Conservation (phyloP, 2,329 filamentous ascomycete genomes). For the Fusarium armeniacum region DNA sequence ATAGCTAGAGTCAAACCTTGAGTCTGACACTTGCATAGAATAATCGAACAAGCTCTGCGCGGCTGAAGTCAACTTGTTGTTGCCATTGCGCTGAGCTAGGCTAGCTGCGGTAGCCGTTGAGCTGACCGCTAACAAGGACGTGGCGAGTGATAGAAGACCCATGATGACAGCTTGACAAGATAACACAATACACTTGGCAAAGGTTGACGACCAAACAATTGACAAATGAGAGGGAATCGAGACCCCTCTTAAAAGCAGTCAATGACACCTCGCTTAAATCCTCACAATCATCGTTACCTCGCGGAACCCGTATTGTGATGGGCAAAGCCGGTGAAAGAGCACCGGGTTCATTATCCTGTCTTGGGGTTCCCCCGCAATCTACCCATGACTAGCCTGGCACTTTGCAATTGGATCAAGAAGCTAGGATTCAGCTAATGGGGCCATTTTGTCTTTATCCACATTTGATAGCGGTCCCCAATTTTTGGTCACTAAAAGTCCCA, state of each 20-base stretch:
- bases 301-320: constrained; percentile 1
- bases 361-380: constrained; percentile 23
- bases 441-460: constrained; percentile 8
- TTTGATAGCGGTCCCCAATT: constrained; percentile 7
- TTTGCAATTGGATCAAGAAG: background rate
- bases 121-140: constrained; percentile 15
- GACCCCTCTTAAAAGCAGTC: constrained; percentile 19
- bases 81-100: constrained; percentile 15
- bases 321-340: constrained; percentile 26
- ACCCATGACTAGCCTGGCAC: background rate
- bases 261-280: background rate
- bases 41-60: constrained; percentile 42
- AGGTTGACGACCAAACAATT: background rate
- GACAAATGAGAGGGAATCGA: constrained; percentile 1
- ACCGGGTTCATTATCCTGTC: constrained; percentile 11
- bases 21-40: constrained; percentile 57
- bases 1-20: constrained; percentile 58
- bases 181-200: constrained; percentile 1
- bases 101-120: constrained; percentile 15
- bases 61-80: constrained; percentile 19
- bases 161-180: background rate
- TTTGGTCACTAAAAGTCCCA: background rate
- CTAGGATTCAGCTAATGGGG: constrained; percentile 10
- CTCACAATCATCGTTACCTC: background rate
- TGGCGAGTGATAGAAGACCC: constrained; percentile 28